Percentiles rank a stretch among this genome's conserved stretches.
phyloP scores from a whole-genome alignment of 2,329 filamentous ascomycete species.

The Fusarium sp. region DNA sequence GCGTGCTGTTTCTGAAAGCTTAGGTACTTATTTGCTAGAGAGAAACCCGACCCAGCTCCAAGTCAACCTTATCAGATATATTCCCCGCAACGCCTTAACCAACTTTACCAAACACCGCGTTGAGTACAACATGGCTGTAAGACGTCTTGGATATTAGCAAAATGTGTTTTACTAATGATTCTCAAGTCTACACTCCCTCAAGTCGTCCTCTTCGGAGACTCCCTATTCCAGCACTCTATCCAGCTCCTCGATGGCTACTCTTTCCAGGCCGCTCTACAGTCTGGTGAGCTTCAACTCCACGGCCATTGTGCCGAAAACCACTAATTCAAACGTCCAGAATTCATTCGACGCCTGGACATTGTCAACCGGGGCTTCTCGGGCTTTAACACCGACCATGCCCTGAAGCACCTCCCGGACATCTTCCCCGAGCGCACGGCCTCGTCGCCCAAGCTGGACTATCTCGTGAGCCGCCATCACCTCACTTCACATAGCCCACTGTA shows the following conservation, averaged over 20 bases:
- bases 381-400: constrained; percentile 83
- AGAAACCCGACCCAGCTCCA: background rate
- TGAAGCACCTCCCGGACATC: constrained; percentile 76
- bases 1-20: constrained; percentile 8
- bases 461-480: constrained; percentile 61
- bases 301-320: background rate
- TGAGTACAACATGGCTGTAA: constrained; percentile 39
- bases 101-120: background rate
- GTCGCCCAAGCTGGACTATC: constrained; percentile 71
- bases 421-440: constrained; percentile 72
- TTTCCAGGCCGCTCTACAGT: constrained; percentile 78
- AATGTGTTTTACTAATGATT: background rate
- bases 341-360: constrained; percentile 83
- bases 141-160: constrained; percentile 8
- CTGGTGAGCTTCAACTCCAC: constrained; percentile 63
- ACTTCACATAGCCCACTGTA: background rate
- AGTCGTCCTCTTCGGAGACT: constrained; percentile 90
- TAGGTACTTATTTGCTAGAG: background rate
- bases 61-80: background rate
- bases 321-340: constrained; percentile 63
- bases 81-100: constrained; percentile 10
- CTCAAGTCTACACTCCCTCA: constrained; percentile 72
- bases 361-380: constrained; percentile 90
- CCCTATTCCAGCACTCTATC: constrained; percentile 79
- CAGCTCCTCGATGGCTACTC: constrained; percentile 76